Conservation (phyloP, 805 yeast species). For the Teunomyces cretensis region DNA sequence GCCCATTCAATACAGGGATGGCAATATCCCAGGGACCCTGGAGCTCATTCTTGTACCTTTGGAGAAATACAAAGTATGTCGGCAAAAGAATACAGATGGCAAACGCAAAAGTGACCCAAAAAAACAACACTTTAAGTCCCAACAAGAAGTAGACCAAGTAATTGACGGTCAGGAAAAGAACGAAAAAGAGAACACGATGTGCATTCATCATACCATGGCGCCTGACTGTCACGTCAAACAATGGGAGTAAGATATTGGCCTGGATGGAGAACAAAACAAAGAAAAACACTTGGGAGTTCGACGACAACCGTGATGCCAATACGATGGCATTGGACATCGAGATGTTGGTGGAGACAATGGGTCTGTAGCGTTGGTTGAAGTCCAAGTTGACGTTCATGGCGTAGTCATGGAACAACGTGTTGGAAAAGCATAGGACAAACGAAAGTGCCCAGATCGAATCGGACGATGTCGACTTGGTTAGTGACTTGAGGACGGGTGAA, state of each 20-base stretch:
- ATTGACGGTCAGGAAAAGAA: constrained; percentile 24
- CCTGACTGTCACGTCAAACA: constrained; percentile 62
- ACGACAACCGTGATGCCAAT: constrained; percentile 78
- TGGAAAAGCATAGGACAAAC: constrained; percentile 71
- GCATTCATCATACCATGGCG: constrained; percentile 26
- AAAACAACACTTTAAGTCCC: constrained; percentile 29
- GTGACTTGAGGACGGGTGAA: constrained; percentile 86
- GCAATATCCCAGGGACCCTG: constrained; percentile 96
- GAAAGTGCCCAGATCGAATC: constrained; percentile 95
- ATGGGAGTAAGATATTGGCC: constrained; percentile 69
- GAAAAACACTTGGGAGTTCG: constrained; percentile 77
- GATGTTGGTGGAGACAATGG: constrained; percentile 74
- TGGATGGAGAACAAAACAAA: constrained; percentile 76
- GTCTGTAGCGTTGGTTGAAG: constrained; percentile 29
- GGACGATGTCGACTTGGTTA: constrained; percentile 84
- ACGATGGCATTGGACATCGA: constrained; percentile 85
- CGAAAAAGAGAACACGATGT: constrained; percentile 22
- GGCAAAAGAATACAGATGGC: constrained; percentile 61
- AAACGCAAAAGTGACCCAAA: constrained; percentile 53
- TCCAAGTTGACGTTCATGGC: constrained; percentile 44
- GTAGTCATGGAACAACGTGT: constrained; percentile 68
- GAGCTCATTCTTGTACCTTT: constrained; percentile 77
- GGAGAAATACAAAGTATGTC: constrained; percentile 65
- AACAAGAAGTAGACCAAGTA: constrained; percentile 28
- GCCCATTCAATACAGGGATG: constrained; percentile 47